A percentile compares a stretch with the other conserved stretches of the same genome.
These are phyloP conservation scores for Pseudogymnoascus sp. DNA, from an alignment of 2,329 filamentous ascomycete genomes.

Conservation along the genomic window DNA sequence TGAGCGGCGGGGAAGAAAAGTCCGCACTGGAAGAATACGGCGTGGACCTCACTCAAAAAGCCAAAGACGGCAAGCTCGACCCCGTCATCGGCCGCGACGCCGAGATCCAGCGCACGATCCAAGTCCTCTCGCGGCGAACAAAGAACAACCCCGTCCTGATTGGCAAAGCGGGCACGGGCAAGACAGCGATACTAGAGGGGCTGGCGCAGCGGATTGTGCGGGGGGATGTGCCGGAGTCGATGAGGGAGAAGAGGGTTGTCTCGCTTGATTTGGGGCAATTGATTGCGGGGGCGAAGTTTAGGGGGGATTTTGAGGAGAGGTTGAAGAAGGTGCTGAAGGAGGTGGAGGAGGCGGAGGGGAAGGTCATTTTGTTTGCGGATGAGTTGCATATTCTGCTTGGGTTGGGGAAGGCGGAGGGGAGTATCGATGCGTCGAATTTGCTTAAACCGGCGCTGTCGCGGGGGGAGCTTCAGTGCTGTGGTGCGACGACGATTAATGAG, in stretches of 20 bases:
- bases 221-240: conserved; percentile 89
- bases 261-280: conserved; percentile 82
- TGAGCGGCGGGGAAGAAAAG: conserved; percentile 69
- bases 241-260: conserved; percentile 89
- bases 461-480: conserved; percentile 90
- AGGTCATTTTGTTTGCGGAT: conserved; percentile 91
- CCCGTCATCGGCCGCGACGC: conserved; percentile 89
- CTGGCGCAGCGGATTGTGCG: conserved; percentile 81
- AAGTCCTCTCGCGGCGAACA: conserved; percentile 82
- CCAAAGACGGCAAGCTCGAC: conserved; percentile 83
- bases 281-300: conserved; percentile 91
- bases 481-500: conserved; percentile 86
- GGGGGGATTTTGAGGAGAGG: conserved; percentile 93
- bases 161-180: conserved; percentile 77
- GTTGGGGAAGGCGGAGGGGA: conserved; percentile 89
- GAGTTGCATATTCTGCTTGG: conserved; percentile 88
- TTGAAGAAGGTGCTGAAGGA: conserved; percentile 86
- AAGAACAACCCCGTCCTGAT: conserved; percentile 88
- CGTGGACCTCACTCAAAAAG: conserved; percentile 77
- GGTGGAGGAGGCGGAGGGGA: conserved; percentile 79
- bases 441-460: conserved; percentile 89
- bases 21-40: conserved; percentile 85
- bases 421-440: conserved; percentile 91
- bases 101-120: conserved; percentile 90
- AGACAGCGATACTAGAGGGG: conserved; percentile 88